A percentile compares a stretch with the other conserved stretches of the same genome.
phyloP scores from a whole-genome alignment of 495 filamentous ascomycete species.

The Pseudomonodictys pantanalensis region DNA sequence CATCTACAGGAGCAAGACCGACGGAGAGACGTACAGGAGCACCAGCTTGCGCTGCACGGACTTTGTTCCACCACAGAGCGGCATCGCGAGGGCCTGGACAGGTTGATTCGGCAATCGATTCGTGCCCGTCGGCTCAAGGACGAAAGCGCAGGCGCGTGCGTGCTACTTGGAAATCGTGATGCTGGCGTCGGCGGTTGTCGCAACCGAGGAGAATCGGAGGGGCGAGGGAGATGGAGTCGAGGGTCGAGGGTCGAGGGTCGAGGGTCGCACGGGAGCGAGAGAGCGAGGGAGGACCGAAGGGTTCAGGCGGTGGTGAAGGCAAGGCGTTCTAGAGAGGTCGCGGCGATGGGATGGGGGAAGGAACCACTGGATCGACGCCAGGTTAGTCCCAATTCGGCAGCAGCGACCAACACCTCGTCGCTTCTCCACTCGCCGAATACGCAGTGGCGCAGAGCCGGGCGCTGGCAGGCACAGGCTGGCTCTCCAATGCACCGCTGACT shows the following conservation, averaged over 20 bases:
- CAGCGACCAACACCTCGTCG: too few species aligned
- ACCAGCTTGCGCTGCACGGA: conserved; percentile 97
- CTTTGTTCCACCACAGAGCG: conserved; percentile 64
- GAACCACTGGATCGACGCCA: too few species aligned
- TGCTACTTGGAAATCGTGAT: too few species aligned
- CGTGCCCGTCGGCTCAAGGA: conserved; percentile 23
- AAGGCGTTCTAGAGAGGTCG: conserved; percentile 13
- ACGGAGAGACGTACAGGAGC: conserved; percentile 67
- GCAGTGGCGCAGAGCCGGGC: too few species aligned
- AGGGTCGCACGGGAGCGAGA: conserved; percentile 19
- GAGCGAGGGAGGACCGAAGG: conserved; percentile 6
- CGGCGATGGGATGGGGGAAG: neutral
- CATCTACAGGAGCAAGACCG: neutral
- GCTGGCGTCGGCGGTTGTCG: too few species aligned
- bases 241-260: conserved; percentile 4
- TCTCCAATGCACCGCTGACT: too few species aligned
- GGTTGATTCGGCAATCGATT: conserved; percentile 37
- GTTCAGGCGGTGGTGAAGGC: conserved; percentile 8
- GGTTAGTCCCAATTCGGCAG: too few species aligned
- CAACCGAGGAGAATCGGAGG: neutral
- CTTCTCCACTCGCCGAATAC: too few species aligned
- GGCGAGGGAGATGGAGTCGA: neutral
- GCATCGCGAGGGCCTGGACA: conserved; percentile 46
- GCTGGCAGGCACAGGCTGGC: too few species aligned
- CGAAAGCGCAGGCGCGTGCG: conserved; percentile 4